Percentiles rank a stretch among this genome's conserved stretches.
Evolutionary conservation across 495 filamentous ascomycete genomes (phyloP).

Genomic region (Xylaria cubensis): DNA sequence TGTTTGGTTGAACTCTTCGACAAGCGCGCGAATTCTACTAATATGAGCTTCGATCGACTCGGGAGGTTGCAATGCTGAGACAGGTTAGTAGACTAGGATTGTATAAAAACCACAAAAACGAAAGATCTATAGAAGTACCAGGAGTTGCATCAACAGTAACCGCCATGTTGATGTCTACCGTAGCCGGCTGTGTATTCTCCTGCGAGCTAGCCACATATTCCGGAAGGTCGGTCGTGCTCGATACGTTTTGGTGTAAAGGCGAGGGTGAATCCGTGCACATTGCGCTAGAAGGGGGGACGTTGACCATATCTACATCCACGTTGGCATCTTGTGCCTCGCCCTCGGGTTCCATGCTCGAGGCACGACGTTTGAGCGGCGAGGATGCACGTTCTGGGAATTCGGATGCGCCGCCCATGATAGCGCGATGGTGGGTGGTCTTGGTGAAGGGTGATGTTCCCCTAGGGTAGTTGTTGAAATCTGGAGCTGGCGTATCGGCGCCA

Average conservation of each 20-base stretch:
- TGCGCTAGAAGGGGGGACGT: conserved; percentile 36
- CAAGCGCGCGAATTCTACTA: conserved; percentile 68
- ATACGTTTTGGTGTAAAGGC: conserved; percentile 5
- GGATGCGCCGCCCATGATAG: conserved; percentile 60
- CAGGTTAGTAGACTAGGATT: conserved; percentile 23
- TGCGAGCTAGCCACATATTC: not conserved
- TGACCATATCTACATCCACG: conserved; percentile 60
- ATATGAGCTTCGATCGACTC: conserved; percentile 61
- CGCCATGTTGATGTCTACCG: conserved; percentile 12
- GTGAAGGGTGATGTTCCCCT: conserved; percentile 51
- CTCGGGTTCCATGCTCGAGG: conserved; percentile 59
- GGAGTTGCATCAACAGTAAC: conserved; percentile 6
- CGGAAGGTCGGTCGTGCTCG: not conserved
- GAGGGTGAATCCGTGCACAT: conserved; percentile 1
- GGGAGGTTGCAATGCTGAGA: conserved; percentile 31
- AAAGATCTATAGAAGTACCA: conserved; percentile 8
- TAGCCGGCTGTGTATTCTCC: conserved; percentile 1
- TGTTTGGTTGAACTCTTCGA: conserved; percentile 55
- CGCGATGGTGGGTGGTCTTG: conserved; percentile 49
- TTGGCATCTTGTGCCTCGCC: conserved; percentile 36
- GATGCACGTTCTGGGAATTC: conserved; percentile 59
- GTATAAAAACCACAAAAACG: not conserved
- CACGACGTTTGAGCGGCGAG: conserved; percentile 61
- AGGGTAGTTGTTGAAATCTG: conserved; percentile 30
- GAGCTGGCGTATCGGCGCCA: conserved; percentile 53